A percentile compares a stretch with the other conserved stretches of the same genome.
Evolutionary conservation across 2,329 filamentous ascomycete genomes (phyloP).

Genomic region (Tolypocladium endophyticum): DNA sequence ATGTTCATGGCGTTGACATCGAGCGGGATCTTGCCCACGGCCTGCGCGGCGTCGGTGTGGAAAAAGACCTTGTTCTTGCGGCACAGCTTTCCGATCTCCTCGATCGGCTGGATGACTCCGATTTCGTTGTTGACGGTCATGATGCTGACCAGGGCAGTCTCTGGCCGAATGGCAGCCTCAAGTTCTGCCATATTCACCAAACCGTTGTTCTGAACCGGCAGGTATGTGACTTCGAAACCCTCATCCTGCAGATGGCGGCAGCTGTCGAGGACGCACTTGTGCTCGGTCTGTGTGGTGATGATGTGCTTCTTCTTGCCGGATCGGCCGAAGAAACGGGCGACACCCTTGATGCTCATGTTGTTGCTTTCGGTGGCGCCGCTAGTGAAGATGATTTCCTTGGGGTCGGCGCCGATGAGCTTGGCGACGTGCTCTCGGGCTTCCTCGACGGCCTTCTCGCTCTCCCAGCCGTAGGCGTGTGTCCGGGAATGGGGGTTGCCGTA

Average conservation of each 20-base stretch:
- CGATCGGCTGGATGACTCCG: conserved; percentile 93
- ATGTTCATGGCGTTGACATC: conserved; percentile 98
- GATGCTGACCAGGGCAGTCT: conserved; percentile 87
- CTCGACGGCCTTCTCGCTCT: conserved; percentile 90
- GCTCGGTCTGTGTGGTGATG: conserved; percentile 93
- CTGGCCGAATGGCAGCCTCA: conserved; percentile 79
- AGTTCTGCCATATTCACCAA: conserved; percentile 75
- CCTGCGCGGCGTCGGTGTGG: conserved; percentile 93
- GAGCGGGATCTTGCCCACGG: conserved; percentile 94
- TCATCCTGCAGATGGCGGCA: conserved; percentile 95
- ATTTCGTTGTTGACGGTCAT: conserved; percentile 99
- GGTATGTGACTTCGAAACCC: conserved; percentile 92
- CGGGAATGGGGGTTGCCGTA: conserved; percentile 97
- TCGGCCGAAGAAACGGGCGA: conserved; percentile 87
- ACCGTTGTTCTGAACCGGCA: conserved; percentile 82
- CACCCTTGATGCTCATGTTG: conserved; percentile 99
- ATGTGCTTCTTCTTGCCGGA: conserved; percentile 97
- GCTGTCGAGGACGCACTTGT: conserved; percentile 97
- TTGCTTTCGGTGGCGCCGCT: conserved; percentile 97
- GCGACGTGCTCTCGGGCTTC: conserved; percentile 77
- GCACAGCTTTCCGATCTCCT: conserved; percentile 88
- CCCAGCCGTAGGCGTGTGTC: conserved; percentile 97
- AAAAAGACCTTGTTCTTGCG: conserved; percentile 91
- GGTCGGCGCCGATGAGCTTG: conserved; percentile 78
- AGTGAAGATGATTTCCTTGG: conserved; percentile 98